These are phyloP conservation scores for Coleophoma crateriformis DNA, from an alignment of 2,329 filamentous ascomycete genomes.

Conservation along the genomic window DNA sequence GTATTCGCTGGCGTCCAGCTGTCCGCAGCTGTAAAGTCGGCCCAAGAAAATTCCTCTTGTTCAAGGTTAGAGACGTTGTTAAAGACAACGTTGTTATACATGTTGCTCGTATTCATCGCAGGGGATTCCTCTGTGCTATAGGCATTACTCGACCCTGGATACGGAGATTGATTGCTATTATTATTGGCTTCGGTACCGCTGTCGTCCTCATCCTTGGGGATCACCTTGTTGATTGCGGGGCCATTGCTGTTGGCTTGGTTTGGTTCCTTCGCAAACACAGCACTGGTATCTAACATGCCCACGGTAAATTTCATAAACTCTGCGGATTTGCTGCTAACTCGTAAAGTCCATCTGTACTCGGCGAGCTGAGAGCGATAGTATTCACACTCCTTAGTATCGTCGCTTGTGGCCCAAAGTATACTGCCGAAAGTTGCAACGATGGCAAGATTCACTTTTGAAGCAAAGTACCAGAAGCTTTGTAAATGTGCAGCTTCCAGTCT, in stretches of 20 bases:
- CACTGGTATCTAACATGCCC: slow-evolving; percentile 18
- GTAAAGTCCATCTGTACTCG: slow-evolving; percentile 19
- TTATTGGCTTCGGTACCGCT: background rate
- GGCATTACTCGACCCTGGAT: background rate
- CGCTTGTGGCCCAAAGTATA: slow-evolving; percentile 26
- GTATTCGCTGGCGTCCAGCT: background rate
- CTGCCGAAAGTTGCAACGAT: slow-evolving; percentile 35
- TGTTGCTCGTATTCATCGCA: background rate
- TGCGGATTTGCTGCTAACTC: slow-evolving; percentile 20
- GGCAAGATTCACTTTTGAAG: slow-evolving; percentile 35
- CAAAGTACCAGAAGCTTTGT: slow-evolving; percentile 39
- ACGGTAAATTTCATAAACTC: slow-evolving; percentile 24
- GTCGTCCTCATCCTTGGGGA: background rate
- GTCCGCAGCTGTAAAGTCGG: background rate
- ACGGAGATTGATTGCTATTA: slow-evolving; percentile 3
- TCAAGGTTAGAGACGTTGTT: background rate
- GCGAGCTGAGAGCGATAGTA: slow-evolving; percentile 18
- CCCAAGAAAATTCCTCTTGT: background rate
- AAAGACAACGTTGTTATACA: background rate
- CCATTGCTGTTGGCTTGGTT: slow-evolving; percentile 7
- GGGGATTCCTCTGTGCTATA: background rate
- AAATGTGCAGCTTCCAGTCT: slow-evolving; percentile 37
- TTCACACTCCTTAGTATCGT: slow-evolving; percentile 15
- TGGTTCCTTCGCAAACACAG: slow-evolving; percentile 17
- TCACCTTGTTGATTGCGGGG: slow-evolving; percentile 1